Conservation (phyloP, 345 rosid genomes). For the Melaleuca quinquenervia region DNA sequence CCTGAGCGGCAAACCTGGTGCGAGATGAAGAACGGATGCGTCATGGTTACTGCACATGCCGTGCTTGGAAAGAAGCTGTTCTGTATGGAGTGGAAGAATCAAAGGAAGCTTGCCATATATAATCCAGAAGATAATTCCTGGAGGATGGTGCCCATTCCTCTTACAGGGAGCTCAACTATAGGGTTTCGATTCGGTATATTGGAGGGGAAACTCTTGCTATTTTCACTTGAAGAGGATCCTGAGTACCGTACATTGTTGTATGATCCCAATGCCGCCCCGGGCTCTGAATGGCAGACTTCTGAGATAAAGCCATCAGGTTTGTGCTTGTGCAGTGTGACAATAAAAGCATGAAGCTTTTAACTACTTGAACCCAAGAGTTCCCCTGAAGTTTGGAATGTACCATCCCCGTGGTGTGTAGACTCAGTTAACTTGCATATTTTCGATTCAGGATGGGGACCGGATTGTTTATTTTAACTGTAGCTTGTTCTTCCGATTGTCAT, state of each 20-base stretch:
- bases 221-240: slow-evolving; percentile 47
- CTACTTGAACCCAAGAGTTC: not conserved
- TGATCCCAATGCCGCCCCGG: slow-evolving; percentile 67
- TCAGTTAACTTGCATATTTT: not conserved
- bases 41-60: slow-evolving; percentile 96
- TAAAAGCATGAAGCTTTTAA: slow-evolving; percentile 39
- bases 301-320: slow-evolving; percentile 66
- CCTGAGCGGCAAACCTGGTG: slow-evolving; percentile 63
- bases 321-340: slow-evolving; percentile 77
- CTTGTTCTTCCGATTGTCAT: not conserved
- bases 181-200: slow-evolving; percentile 76
- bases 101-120: slow-evolving; percentile 69
- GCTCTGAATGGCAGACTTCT: slow-evolving; percentile 67
- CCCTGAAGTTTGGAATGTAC: not conserved
- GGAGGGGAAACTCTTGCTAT: slow-evolving; percentile 65
- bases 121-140: slow-evolving; percentile 59
- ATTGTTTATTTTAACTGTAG: not conserved
- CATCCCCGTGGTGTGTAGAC: not conserved
- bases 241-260: slow-evolving; percentile 54
- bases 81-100: slow-evolving; percentile 96
- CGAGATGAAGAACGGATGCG: slow-evolving; percentile 81
- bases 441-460: not conserved
- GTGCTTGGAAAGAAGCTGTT: slow-evolving; percentile 71
- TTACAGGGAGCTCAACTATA: slow-evolving; percentile 65
- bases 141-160: slow-evolving; percentile 80